Evolutionary conservation across 1,284 basidiomycete species (phyloP).

Genomic region (Ganoderma resinaceum): DNA sequence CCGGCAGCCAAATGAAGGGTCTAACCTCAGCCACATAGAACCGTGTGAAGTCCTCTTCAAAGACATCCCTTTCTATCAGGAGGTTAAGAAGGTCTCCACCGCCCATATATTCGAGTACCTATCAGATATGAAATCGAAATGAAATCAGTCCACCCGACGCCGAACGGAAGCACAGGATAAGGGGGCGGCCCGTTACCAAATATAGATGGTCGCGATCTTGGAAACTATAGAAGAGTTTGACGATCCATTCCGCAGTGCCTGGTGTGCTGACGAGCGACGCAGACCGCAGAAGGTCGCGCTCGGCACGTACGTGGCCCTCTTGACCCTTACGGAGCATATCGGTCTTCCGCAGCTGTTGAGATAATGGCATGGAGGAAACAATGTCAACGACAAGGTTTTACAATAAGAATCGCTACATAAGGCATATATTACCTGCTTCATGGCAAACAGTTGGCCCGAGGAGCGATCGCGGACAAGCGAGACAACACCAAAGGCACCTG

Average conservation of each 20-base stretch:
- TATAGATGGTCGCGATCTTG: constrained; percentile 94
- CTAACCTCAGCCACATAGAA: constrained; percentile 94
- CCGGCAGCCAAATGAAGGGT: constrained; percentile 16
- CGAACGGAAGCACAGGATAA: constrained; percentile 21
- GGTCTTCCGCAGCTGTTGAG: constrained; percentile 82
- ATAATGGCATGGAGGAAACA: constrained; percentile 13
- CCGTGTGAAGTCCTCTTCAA: constrained; percentile 91
- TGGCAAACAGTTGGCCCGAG: constrained; percentile 87
- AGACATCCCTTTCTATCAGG: constrained; percentile 92
- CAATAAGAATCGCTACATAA: background rate
- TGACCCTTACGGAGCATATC: constrained; percentile 99
- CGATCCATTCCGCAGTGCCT: constrained; percentile 89
- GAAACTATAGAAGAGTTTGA: constrained; percentile 90
- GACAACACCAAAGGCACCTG: constrained; percentile 96
- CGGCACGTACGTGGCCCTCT: constrained; percentile 94
- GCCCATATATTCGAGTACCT: constrained; percentile 94
- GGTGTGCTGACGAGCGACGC: constrained; percentile 76
- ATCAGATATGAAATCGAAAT: constrained; percentile 54
- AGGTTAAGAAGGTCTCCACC: constrained; percentile 96
- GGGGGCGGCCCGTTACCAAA: constrained; percentile 64
- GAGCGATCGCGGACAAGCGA: constrained; percentile 87
- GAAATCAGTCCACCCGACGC: constrained; percentile 59
- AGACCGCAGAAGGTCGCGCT: constrained; percentile 87
- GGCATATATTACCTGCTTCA: constrained; percentile 83
- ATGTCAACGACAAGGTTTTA: constrained; percentile 1